These are phyloP conservation scores for Arthrinium puccinioides DNA, from an alignment of 2,329 filamentous ascomycete species.

Conservation along the genomic window DNA sequence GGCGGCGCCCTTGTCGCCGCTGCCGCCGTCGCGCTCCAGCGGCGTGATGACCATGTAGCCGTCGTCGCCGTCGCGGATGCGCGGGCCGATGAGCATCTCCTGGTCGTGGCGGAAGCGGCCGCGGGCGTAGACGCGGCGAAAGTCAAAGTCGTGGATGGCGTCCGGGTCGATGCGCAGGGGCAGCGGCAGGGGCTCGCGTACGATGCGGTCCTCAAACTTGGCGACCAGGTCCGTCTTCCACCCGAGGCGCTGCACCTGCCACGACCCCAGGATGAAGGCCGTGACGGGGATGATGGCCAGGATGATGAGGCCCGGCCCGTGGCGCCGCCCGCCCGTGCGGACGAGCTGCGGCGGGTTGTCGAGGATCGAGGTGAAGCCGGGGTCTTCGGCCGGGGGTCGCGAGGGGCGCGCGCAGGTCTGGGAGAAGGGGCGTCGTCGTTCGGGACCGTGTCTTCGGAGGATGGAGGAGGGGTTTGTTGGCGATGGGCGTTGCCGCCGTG, in stretches of 20 bases:
- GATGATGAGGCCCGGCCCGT: conserved; percentile 75
- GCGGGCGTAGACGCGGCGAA: conserved; percentile 69
- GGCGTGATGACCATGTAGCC: conserved; percentile 91
- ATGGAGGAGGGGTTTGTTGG: neutral
- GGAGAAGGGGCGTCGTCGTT: conserved; percentile 16
- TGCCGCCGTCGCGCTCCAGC: conserved; percentile 56
- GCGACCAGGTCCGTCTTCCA: conserved; percentile 94
- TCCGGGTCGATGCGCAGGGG: conserved; percentile 74
- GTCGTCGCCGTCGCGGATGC: conserved; percentile 81
- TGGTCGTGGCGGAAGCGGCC: conserved; percentile 77
- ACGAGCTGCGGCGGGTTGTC: conserved; percentile 80
- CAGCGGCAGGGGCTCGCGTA: conserved; percentile 77
- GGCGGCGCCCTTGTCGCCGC: conserved; percentile 28
- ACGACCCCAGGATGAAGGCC: conserved; percentile 82
- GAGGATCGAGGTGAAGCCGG: conserved; percentile 75
- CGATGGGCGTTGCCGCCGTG: conserved; percentile 1
- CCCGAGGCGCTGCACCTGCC: conserved; percentile 87
- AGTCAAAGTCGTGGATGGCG: conserved; percentile 87
- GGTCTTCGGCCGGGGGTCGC: conserved; percentile 57
- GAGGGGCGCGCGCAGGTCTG: conserved; percentile 19
- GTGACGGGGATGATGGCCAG: conserved; percentile 86
- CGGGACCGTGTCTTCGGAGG: neutral
- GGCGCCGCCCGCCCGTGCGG: conserved; percentile 59
- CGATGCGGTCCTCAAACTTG: conserved; percentile 83
- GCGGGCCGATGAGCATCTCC: conserved; percentile 93